Evolutionary conservation across 106 monocot species (phyloP).

Genomic region (Apostasia shenzhenica): DNA sequence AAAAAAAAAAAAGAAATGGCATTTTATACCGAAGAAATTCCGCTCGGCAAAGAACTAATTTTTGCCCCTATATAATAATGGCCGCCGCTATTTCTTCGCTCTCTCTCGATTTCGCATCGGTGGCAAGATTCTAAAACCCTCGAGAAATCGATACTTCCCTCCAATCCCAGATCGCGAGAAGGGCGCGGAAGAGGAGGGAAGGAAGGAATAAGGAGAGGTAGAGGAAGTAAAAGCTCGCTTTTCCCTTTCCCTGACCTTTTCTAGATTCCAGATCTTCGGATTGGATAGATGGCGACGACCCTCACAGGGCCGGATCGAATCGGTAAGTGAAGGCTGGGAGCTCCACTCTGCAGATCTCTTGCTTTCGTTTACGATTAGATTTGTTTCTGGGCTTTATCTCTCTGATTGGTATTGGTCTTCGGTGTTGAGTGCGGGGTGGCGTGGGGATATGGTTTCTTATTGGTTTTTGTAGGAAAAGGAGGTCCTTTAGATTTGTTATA

Average conservation of each 20-base stretch:
- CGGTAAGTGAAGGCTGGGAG: neutral
- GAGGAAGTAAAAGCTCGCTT: neutral
- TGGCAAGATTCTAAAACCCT: no score
- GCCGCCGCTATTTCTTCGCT: no score
- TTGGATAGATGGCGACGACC: slow-evolving; percentile 7
- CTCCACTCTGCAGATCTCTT: neutral
- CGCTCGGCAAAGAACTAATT: no score
- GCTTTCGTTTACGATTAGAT: neutral
- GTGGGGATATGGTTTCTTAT: neutral
- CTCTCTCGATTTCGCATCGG: no score
- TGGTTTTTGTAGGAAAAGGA: neutral
- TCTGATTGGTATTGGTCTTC: neutral
- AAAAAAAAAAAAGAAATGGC: no score
- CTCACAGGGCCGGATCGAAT: slow-evolving; percentile 24
- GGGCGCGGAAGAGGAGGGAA: neutral
- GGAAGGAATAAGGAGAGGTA: neutral
- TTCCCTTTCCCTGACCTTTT: neutral
- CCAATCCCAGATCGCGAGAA: neutral
- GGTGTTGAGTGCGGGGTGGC: slow-evolving; percentile 1
- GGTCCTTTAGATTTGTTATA: no score
- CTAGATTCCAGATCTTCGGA: slow-evolving; percentile 11
- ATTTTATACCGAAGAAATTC: no score
- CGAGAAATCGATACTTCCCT: neutral
- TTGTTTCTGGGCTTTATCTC: neutral
- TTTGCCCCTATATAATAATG: no score